Evolutionary conservation across 495 filamentous ascomycete genomes (phyloP).

Genomic region (Immersiella caudata): DNA sequence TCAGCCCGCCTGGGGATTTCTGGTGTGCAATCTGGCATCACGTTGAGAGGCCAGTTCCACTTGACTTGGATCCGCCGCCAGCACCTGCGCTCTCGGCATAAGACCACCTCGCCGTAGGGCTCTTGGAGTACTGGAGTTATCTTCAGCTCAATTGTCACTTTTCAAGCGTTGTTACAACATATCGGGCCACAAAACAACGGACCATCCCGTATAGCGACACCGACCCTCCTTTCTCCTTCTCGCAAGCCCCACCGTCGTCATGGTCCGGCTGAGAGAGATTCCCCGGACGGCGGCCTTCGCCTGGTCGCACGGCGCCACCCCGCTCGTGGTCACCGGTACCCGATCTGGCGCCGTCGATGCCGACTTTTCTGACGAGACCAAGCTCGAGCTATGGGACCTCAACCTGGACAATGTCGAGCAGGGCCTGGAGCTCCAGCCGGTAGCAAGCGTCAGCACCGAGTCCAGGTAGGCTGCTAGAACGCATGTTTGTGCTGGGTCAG

Average conservation of each 20-base stretch:
- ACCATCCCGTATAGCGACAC: slow-evolving; percentile 4
- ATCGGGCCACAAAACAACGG: not conserved
- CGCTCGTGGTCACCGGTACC: slow-evolving; percentile 92
- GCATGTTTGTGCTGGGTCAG: not conserved
- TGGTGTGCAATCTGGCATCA: slow-evolving; percentile 41
- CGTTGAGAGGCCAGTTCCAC: slow-evolving; percentile 26
- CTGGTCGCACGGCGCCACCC: slow-evolving; percentile 81
- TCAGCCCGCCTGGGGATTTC: slow-evolving; percentile 11
- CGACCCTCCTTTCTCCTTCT: slow-evolving; percentile 10
- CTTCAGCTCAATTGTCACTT: slow-evolving; percentile 25
- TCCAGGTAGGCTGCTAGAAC: slow-evolving; percentile 65
- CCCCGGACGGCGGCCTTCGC: slow-evolving; percentile 95
- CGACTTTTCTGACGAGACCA: slow-evolving; percentile 96
- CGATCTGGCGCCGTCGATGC: slow-evolving; percentile 92
- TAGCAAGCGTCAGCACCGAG: slow-evolving; percentile 81
- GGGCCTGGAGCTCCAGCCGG: slow-evolving; percentile 80
- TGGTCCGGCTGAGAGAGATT: slow-evolving; percentile 95
- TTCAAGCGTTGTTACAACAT: slow-evolving; percentile 7
- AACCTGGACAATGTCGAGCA: slow-evolving; percentile 72
- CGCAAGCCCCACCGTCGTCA: slow-evolving; percentile 49
- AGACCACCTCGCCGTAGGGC: slow-evolving; percentile 27
- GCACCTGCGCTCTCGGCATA: slow-evolving; percentile 25
- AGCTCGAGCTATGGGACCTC: slow-evolving; percentile 95
- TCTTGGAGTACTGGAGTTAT: slow-evolving; percentile 21
- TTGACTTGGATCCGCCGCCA: slow-evolving; percentile 23